Percentiles rank a stretch among this genome's conserved stretches.
Evolutionary conservation across 1,139 yeast genomes (phyloP).

Genomic region (Kodamaea ohmeri): DNA sequence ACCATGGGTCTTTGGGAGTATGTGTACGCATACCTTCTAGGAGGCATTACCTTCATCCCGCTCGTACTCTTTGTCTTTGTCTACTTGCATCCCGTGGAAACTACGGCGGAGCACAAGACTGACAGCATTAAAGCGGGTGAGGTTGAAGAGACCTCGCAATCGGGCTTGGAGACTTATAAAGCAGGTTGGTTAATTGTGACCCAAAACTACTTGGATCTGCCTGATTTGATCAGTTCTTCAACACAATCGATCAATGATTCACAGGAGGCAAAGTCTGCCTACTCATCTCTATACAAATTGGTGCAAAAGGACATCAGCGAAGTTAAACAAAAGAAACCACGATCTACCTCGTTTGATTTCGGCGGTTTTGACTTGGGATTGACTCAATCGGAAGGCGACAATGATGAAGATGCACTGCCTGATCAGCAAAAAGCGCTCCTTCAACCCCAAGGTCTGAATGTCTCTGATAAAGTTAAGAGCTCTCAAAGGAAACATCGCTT

Average conservation of each 20-base stretch:
- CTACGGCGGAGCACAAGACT: conserved; percentile 24
- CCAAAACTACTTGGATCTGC: conserved; percentile 60
- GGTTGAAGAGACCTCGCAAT: conserved; percentile 52
- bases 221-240: conserved; percentile 33
- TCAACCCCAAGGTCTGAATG: conserved; percentile 5
- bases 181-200: conserved; percentile 86
- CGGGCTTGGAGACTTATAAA: conserved; percentile 65
- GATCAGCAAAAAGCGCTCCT: conserved; percentile 7
- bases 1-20: conserved; percentile 21
- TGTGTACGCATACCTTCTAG: conserved; percentile 46
- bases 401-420: conserved; percentile 13
- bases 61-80: conserved; percentile 37
- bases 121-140: conserved; percentile 53
- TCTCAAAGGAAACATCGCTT: conserved; percentile 55
- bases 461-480: conserved; percentile 16
- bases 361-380: conserved; percentile 12
- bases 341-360: conserved; percentile 19
- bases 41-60: conserved; percentile 81
- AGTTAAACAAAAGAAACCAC: conserved; percentile 16
- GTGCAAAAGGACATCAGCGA: conserved; percentile 36
- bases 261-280: conserved; percentile 51
- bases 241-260: conserved; percentile 39
- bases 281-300: conserved; percentile 57
- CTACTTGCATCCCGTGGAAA: conserved; percentile 32
- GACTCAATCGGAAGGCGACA: conserved; percentile 6